These are phyloP conservation scores for Colletotrichum brevisporum DNA, from an alignment of 2,329 filamentous ascomycete genomes.

Conservation along the genomic window DNA sequence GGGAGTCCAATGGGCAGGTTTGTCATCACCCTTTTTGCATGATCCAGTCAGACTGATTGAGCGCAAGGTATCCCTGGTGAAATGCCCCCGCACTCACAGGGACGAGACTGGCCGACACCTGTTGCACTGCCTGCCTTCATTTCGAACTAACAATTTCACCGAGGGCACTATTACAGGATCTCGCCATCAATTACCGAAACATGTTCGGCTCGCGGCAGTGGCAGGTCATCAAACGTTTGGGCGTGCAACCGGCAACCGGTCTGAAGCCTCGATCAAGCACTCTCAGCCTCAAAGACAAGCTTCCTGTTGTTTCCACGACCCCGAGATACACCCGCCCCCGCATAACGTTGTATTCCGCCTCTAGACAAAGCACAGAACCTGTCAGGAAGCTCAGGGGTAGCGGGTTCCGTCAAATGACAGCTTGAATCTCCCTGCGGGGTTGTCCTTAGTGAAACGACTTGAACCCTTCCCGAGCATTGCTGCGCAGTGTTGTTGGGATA, in stretches of 20 bases:
- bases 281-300: conserved; percentile 2
- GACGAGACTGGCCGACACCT: too few species aligned
- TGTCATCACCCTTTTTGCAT: too few species aligned
- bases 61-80: too few species aligned
- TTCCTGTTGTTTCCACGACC: neutral
- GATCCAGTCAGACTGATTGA: too few species aligned
- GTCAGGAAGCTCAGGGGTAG: neutral
- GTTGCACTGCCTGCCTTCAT: too few species aligned
- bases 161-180: too few species aligned
- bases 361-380: conserved; percentile 2
- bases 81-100: too few species aligned
- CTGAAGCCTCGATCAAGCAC: conserved; percentile 3
- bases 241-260: neutral
- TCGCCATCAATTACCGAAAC: too few species aligned
- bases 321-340: conserved; percentile 19
- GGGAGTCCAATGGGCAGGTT: too few species aligned
- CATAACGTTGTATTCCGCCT: conserved; percentile 7
- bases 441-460: conserved; percentile 1
- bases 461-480: conserved; percentile 1
- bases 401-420: neutral
- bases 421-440: conserved; percentile 3
- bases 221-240: too few species aligned
- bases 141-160: too few species aligned
- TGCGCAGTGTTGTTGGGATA: neutral
- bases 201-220: neutral